Evolutionary conservation across 169 alveolate genomes (phyloP).

Genomic region (Cardiosporidium cionae): DNA sequence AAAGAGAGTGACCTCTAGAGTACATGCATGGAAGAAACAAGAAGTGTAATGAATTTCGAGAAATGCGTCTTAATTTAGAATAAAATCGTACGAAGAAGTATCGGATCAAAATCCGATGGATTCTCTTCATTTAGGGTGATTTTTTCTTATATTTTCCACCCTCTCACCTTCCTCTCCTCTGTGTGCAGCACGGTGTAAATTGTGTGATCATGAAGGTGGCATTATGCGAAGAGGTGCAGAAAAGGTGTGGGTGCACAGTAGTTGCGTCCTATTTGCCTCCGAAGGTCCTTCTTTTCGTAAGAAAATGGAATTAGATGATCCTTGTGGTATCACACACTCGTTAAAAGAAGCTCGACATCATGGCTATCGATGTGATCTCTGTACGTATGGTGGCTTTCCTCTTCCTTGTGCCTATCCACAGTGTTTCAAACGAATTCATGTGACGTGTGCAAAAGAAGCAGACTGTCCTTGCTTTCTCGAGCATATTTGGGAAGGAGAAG

Average conservation of each 20-base stretch:
- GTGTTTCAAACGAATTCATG: constrained; percentile 19
- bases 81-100: no score
- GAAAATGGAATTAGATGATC: constrained; percentile 21
- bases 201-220: constrained; percentile 4
- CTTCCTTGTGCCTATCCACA: constrained; percentile 18
- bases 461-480: constrained; percentile 12
- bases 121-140: no score
- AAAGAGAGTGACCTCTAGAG: no score
- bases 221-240: constrained; percentile 32
- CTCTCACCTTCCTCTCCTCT: no score
- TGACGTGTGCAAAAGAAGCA: constrained; percentile 22
- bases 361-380: constrained; percentile 14
- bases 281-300: constrained; percentile 19
- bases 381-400: constrained; percentile 23
- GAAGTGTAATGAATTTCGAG: no score
- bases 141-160: no score
- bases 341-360: constrained; percentile 6
- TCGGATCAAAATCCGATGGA: no score
- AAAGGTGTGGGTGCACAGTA: constrained; percentile 31
- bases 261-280: constrained; percentile 22
- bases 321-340: constrained; percentile 3
- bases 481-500: constrained; percentile 14
- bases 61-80: no score
- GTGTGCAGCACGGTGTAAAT: background rate
- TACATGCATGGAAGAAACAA: no score